Evolutionary conservation across 352 stramenopile species (phyloP), one percentile per base, ranked within the genome.

Genomic region (Pythium apleroticum): DNA sequence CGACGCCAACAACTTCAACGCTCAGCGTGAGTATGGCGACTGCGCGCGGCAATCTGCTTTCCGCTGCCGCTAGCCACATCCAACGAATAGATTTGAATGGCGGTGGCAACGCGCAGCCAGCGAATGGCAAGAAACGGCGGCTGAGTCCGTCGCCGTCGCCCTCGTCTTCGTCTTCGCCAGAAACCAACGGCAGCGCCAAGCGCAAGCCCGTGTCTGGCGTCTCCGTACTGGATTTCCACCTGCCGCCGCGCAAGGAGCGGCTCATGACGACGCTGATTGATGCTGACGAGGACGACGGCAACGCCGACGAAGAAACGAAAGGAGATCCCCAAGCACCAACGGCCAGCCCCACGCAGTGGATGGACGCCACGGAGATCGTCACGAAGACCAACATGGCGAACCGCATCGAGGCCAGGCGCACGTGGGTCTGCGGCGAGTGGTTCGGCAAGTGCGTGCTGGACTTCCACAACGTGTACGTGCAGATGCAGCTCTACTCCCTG

Each of bases 341-440:
- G 14, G 7, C n/a, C 45, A 55, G 45, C 4, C n/a, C 43, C 6
- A 24, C 20, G 5, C 17, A 25, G n/a, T 50, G 43, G 43, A 4
- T 28, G 19, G 20, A 50, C 43, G 43, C 5, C n/a, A 50, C n/a
- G 11, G 20, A 52, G 28, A 11, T 2, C 39, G 50, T 22, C 4
- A 48, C 37, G 3, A 37, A 55, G 5, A 28, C 12, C 19, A n/a
- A 37, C 24, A 20, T 31, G 20, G 66, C 66, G 54, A 63, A 68
- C 25, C 43, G 39, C 8, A 57, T 72, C 28, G 31, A 54, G 27
- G 63, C 66, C 5, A 39, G 25, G 24, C 59, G 60, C 4, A 65
- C 60, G 39, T 72, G 56, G 66, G 49, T 72, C 14, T 68, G 52
- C 20, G 66, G 66, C 15, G 33, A 54, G 33, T 72, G 66, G 66